A percentile compares a stretch with the other conserved stretches of the same genome.
Conservation (phyloP, 768 basidiomycete genomes). For the Artomyces pyxidatus region DNA sequence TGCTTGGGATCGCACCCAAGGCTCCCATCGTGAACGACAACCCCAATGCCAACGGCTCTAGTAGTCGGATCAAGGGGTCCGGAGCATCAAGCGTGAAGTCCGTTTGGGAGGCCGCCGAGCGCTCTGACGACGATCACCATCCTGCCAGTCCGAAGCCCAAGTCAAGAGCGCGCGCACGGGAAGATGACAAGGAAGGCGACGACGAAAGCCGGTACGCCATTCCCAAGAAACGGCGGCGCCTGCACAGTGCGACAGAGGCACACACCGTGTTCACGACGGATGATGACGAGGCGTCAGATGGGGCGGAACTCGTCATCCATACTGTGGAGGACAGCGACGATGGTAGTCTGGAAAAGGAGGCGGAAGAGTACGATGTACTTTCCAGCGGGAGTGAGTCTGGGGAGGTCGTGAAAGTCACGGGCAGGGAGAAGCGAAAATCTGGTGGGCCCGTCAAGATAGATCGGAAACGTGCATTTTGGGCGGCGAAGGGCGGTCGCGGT, state of each 20-base stretch:
- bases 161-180: background rate
- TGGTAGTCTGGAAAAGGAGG: conserved; percentile 23
- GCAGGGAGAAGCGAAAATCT: conserved; percentile 5
- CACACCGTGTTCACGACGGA: conserved; percentile 45
- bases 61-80: conserved; percentile 5
- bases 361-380: conserved; percentile 18
- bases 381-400: conserved; percentile 3
- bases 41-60: background rate
- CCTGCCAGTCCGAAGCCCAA: conserved; percentile 3
- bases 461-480: conserved; percentile 46
- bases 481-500: conserved; percentile 35
- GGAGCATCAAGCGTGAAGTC: conserved; percentile 23
- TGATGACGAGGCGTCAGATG: conserved; percentile 29
- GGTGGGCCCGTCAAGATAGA: conserved; percentile 22
- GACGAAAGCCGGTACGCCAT: conserved; percentile 42
- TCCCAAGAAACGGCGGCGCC: conserved; percentile 39
- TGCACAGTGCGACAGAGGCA: conserved; percentile 28
- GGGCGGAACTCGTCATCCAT: conserved; percentile 8
- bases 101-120: conserved; percentile 33
- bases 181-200: conserved; percentile 28
- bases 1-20: conserved; percentile 36
- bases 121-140: conserved; percentile 19
- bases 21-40: conserved; percentile 8
- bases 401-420: conserved; percentile 5
- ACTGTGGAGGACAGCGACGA: conserved; percentile 17